These are phyloP conservation scores for Chlorella sp. DNA, from an alignment of 139 green algal genomes.

Conservation along the genomic window DNA sequence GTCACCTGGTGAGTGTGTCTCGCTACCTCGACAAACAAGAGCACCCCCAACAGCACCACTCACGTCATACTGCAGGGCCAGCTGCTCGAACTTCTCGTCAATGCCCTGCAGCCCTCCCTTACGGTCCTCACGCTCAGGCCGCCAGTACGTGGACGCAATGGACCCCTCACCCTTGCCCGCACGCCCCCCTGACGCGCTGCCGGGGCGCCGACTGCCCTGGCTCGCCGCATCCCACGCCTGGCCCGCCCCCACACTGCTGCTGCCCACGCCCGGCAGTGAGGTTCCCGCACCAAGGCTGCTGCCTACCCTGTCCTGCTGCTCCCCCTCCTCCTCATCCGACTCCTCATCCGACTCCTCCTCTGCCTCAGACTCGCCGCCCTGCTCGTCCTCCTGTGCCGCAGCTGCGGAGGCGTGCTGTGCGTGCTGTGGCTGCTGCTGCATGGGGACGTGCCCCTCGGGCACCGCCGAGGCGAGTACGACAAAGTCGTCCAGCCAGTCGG, in stretches of 20 bases:
- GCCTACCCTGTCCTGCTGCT: not conserved
- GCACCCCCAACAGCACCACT: not conserved
- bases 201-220: not conserved
- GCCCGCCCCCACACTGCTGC: not conserved
- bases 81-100: slow-evolving; percentile 43
- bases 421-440: slow-evolving; percentile 1
- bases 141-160: slow-evolving; percentile 69
- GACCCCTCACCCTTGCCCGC: slow-evolving; percentile 17
- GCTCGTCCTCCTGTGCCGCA: slow-evolving; percentile 12
- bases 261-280: not conserved
- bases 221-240: not conserved
- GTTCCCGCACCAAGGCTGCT: not conserved
- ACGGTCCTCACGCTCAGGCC: slow-evolving; percentile 59
- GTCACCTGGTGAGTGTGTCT: too few species aligned
- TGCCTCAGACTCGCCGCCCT: not conserved
- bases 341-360: slow-evolving; percentile 21
- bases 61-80: slow-evolving; percentile 32
- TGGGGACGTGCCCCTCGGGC: not conserved
- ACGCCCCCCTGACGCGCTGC: not conserved
- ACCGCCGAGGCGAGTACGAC: slow-evolving; percentile 36
- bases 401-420: not conserved
- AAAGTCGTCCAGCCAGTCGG: slow-evolving; percentile 69
- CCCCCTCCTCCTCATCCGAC: slow-evolving; percentile 10
- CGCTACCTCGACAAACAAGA: too few species aligned
- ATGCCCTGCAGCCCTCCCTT: slow-evolving; percentile 39